Evolutionary conservation across 176 grass and related monocot species (phyloP).

Genomic region (Triticum monococcum): DNA sequence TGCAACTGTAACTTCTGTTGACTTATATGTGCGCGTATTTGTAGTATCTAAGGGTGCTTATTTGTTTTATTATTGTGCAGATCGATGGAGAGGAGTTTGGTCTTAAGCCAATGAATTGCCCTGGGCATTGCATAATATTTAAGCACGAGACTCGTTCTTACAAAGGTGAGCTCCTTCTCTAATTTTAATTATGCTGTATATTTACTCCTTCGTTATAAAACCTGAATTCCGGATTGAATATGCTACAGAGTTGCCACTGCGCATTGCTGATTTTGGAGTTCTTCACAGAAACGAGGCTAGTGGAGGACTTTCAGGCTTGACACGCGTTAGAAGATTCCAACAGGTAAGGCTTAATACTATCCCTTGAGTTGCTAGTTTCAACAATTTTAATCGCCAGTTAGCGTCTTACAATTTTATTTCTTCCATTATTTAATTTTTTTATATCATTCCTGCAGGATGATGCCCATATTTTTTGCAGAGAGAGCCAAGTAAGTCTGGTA

Average conservation of each 20-base stretch:
- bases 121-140: slow-evolving; percentile 99
- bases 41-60: not conserved
- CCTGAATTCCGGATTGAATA: not conserved
- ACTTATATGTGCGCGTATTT: not conserved
- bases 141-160: slow-evolving; percentile 84
- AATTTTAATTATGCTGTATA: slow-evolving; percentile 19
- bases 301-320: slow-evolving; percentile 94
- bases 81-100: slow-evolving; percentile 96
- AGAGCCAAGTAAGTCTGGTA: slow-evolving; percentile 74
- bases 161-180: slow-evolving; percentile 65
- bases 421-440: not conserved
- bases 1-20: not conserved
- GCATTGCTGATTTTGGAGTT: slow-evolving; percentile 95
- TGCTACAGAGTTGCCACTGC: slow-evolving; percentile 86
- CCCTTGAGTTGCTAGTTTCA: slow-evolving; percentile 2
- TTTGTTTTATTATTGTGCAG: slow-evolving; percentile 37
- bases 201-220: not conserved
- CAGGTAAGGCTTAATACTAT: slow-evolving; percentile 58
- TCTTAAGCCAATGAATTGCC: slow-evolving; percentile 99
- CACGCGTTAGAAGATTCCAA: slow-evolving; percentile 98
- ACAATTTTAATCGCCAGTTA: too few relatives aligned
- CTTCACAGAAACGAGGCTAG: slow-evolving; percentile 94
- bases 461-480: slow-evolving; percentile 97
- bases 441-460: slow-evolving; percentile 60
- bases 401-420: not conserved